These are phyloP conservation scores for Anisodus acutangulus DNA, from an alignment of 257 asterid species.

Conservation along the genomic window DNA sequence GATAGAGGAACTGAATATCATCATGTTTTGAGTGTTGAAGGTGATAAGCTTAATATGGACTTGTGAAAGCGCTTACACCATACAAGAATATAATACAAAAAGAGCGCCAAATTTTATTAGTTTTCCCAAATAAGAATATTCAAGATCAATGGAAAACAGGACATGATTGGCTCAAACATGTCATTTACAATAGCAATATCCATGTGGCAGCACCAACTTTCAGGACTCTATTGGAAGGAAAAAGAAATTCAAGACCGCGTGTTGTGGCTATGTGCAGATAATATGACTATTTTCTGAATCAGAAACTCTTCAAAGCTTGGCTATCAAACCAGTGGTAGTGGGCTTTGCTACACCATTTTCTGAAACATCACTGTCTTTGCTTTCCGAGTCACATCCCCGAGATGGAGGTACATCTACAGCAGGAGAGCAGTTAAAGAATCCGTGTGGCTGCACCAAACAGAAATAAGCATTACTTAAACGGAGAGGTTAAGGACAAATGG, in stretches of 20 bases:
- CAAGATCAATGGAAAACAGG: constrained; percentile 17
- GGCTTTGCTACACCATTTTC: constrained; percentile 59
- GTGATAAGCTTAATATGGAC: background rate
- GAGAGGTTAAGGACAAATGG: constrained; percentile 3
- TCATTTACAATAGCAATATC: background rate
- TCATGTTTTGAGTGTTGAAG: background rate
- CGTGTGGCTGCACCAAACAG: constrained; percentile 77
- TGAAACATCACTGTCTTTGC: constrained; percentile 68
- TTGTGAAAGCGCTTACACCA: background rate
- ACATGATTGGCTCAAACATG: background rate
- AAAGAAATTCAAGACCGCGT: background rate
- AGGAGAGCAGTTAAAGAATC: constrained; percentile 96
- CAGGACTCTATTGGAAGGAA: constrained; percentile 2
- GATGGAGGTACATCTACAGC: constrained; percentile 93
- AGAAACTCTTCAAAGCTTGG: constrained; percentile 55
- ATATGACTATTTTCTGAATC: background rate
- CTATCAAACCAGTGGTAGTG: constrained; percentile 49
- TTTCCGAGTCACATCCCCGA: constrained; percentile 62
- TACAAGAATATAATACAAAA: background rate
- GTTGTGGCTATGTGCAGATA: background rate
- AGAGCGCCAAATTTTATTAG: background rate
- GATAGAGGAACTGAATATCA: background rate
- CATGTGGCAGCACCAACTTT: constrained; percentile 2
- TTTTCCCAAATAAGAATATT: background rate
- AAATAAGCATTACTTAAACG: background rate